Percentiles rank a stretch among this genome's conserved stretches.
phyloP scores from a whole-genome alignment of 2,329 filamentous ascomycete species.

The Chalara sp. region DNA sequence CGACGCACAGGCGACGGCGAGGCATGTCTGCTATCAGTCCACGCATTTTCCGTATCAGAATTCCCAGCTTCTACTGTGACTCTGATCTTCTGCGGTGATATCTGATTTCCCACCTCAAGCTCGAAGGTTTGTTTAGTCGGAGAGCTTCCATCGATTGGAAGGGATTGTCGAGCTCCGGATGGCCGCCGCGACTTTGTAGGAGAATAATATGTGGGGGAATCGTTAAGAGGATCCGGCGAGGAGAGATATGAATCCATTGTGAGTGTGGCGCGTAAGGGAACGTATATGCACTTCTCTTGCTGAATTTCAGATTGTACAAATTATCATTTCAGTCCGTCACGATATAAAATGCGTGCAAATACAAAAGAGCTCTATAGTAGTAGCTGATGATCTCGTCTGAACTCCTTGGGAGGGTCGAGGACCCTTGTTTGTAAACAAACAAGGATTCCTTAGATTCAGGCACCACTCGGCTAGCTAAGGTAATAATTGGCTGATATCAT shows the following conservation, averaged over 20 bases:
- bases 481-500: too few species aligned
- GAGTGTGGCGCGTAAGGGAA: background rate
- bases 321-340: too few species aligned
- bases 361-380: too few species aligned
- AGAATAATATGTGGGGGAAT: conserved; percentile 19
- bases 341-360: too few species aligned
- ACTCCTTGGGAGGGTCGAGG: too few species aligned
- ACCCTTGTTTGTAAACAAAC: too few species aligned
- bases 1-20: conserved; percentile 12
- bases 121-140: conserved; percentile 29
- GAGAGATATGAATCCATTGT: conserved; percentile 10
- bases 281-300: background rate
- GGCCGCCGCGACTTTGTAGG: conserved; percentile 21
- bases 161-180: conserved; percentile 14
- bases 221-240: conserved; percentile 29
- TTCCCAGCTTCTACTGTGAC: conserved; percentile 28
- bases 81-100: conserved; percentile 27
- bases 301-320: too few species aligned
- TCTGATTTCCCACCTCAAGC: conserved; percentile 26
- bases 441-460: too few species aligned
- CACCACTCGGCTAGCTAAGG: too few species aligned
- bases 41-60: conserved; percentile 19
- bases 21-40: conserved; percentile 10
- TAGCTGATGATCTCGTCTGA: too few species aligned
- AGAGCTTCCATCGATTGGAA: conserved; percentile 21